Conservation (phyloP, 2,329 filamentous ascomycete genomes). For the Metarhizium rileyi region DNA sequence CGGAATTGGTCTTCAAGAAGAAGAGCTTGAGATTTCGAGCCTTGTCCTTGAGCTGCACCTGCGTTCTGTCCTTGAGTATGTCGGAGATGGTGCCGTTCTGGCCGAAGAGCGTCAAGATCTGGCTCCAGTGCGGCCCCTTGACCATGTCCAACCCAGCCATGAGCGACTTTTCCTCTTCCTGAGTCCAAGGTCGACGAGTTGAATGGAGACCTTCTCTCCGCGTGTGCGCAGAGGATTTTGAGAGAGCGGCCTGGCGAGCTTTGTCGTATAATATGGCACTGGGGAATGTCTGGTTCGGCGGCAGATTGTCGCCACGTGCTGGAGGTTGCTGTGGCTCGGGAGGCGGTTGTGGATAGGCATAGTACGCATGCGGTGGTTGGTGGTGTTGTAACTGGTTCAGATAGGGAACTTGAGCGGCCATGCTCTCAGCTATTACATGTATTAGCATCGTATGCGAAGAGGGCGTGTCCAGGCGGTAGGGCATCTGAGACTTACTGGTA, state of each 20-base stretch:
- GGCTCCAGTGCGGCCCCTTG: conserved; percentile 86
- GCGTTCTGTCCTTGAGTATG: conserved; percentile 77
- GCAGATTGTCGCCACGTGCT: conserved; percentile 30
- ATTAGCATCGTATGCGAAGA: background rate
- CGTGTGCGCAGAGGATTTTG: conserved; percentile 45
- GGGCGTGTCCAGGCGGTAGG: background rate
- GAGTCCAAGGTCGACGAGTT: conserved; percentile 72
- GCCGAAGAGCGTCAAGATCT: conserved; percentile 79
- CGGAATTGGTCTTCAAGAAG: conserved; percentile 83
- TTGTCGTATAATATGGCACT: conserved; percentile 48
- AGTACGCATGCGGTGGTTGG: conserved; percentile 26
- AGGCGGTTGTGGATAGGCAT: conserved; percentile 24
- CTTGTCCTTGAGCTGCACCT: conserved; percentile 90
- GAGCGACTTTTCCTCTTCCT: conserved; percentile 80
- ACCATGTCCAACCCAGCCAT: conserved; percentile 84
- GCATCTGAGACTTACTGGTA: conserved; percentile 22
- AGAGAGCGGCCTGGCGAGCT: conserved; percentile 48
- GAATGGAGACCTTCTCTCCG: conserved; percentile 48
- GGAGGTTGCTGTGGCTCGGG: conserved; percentile 22
- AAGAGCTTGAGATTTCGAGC: conserved; percentile 83
- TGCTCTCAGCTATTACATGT: conserved; percentile 18
- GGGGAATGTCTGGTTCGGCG: conserved; percentile 46
- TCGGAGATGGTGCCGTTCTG: conserved; percentile 70
- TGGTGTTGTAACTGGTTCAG: conserved; percentile 29
- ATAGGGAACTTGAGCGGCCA: conserved; percentile 26